phyloP scores from a whole-genome alignment of 345 rosid species.

The Lagerstroemia speciosa region DNA sequence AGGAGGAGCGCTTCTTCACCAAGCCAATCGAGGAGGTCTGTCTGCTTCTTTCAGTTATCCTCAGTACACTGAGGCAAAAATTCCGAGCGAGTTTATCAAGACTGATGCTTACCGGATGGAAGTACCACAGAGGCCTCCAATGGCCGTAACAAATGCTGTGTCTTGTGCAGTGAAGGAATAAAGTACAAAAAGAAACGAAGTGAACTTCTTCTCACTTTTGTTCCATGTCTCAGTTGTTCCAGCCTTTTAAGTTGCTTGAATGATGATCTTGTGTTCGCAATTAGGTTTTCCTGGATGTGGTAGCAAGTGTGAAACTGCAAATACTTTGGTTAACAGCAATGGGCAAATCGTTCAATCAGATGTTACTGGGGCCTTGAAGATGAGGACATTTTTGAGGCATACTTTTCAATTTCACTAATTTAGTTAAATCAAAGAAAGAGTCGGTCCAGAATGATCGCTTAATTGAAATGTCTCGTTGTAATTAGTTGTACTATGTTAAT shows the following conservation, averaged over 20 bases:
- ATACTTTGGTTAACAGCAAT: constrained; percentile 92
- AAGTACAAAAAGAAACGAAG: constrained; percentile 86
- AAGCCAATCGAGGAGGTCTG: constrained; percentile 74
- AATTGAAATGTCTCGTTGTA: too few relatives aligned
- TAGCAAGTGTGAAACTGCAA: constrained; percentile 89
- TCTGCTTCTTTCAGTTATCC: constrained; percentile 54
- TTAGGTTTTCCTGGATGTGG: constrained; percentile 92
- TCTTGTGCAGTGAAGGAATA: constrained; percentile 97
- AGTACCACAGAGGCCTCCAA: constrained; percentile 90
- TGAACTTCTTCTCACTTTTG: constrained; percentile 17
- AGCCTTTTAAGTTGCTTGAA: constrained; percentile 8
- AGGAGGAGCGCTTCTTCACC: constrained; percentile 91
- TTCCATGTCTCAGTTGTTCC: constrained; percentile 9
- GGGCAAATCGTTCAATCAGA: constrained; percentile 92
- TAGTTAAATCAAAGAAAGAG: constrained; percentile 1
- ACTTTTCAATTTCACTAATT: constrained; percentile 6
- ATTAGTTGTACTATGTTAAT: too few relatives aligned
- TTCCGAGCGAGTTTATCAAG: constrained; percentile 91
- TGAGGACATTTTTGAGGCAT: constrained; percentile 91
- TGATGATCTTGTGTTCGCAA: constrained; percentile 7
- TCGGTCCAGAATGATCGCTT: not conserved
- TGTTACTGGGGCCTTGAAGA: constrained; percentile 95
- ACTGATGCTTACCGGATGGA: constrained; percentile 99
- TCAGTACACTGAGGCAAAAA: constrained; percentile 85
- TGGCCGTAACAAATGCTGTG: constrained; percentile 98